Evolutionary conservation across 75 land plant genomes (phyloP).

Genomic region (Cunninghamia lanceolata): DNA sequence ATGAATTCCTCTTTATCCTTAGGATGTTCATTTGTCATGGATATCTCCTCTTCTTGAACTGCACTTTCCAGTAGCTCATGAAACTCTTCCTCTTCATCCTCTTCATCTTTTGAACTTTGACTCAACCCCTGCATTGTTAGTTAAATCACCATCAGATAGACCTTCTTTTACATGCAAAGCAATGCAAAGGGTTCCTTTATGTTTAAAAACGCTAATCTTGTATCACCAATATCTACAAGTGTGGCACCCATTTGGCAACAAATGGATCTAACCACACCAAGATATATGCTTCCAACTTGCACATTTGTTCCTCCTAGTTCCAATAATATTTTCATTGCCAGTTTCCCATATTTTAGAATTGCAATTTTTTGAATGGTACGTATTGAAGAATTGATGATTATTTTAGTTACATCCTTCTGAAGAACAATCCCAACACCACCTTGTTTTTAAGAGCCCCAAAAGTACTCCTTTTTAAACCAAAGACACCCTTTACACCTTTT

Average conservation of each 20-base stretch:
- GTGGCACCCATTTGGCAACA: conserved; percentile 91
- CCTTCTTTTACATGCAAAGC: background rate
- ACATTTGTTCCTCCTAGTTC: conserved; percentile 88
- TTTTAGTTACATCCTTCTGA: conserved; percentile 42
- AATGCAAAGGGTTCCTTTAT: conserved; percentile 83
- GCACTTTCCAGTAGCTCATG: conserved; percentile 5
- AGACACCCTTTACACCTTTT: no score
- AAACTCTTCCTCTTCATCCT: background rate
- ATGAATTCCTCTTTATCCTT: conserved; percentile 38
- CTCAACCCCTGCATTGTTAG: background rate
- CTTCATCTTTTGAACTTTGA: conserved; percentile 12
- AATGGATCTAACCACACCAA: conserved; percentile 84
- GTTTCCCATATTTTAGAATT: conserved; percentile 78
- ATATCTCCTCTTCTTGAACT: conserved; percentile 22
- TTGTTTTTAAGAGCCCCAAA: no score
- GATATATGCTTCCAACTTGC: conserved; percentile 87
- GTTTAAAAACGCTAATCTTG: conserved; percentile 66
- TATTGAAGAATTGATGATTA: conserved; percentile 86
- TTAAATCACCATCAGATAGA: conserved; percentile 14
- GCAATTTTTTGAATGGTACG: conserved; percentile 98
- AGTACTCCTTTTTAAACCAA: no score
- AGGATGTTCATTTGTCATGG: conserved; percentile 21
- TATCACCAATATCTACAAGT: conserved; percentile 87
- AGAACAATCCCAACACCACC: conserved; percentile 10
- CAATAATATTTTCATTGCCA: conserved; percentile 82